Evolutionary conservation across 2,329 filamentous ascomycete genomes (phyloP), one percentile per base, ranked within the genome.

Genomic region (Cercospora sp.): DNA sequence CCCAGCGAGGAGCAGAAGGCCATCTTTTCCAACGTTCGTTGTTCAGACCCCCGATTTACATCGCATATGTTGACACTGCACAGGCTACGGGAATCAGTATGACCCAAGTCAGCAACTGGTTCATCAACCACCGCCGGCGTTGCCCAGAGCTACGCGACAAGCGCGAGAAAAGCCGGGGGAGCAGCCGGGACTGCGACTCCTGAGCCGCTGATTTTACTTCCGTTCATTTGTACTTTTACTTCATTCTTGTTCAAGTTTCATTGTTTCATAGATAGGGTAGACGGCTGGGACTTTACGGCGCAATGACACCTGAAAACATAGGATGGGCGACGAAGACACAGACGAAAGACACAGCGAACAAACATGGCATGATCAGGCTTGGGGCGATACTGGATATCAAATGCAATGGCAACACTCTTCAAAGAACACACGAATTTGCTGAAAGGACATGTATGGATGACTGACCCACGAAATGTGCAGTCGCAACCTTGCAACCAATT

Each of bases 41-140:
- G 13, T 16, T 10, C 16, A 3, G 2, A 28, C 3, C 10, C n/a
- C 40, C 12, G 34, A 18, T 21, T 18, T 6, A 16, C 32, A 61
- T 28, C 6, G 24, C 40, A 12, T 13, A 30, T 45, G 55, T 65
- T 70, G 51, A 66, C 34, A 57, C 18, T 32, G 8, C 9, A 37
- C 58, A 77, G 77, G 75, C 72, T 12, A 78, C 78, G 9, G 78
- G 77, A 24, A 79, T 80, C 70, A 79, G 77, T 68, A 76, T 80
- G 76, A 80, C 78, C 45, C 78, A 80, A 70, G 78, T 80, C 69
- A 80, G 78, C 76, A 80, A 80, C 67, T 80, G 78, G 78, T 80
- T 80, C 69, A 80, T 80, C 69, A 80, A 80, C 65, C 78, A 80
- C 67, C 73, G 78, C 40, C 71, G 78, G 58, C 73, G 78, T 28